Base-by-base conservation (phyloP, 2,329 filamentous ascomycete genomes). In the Venturia carpophila region DNA sequence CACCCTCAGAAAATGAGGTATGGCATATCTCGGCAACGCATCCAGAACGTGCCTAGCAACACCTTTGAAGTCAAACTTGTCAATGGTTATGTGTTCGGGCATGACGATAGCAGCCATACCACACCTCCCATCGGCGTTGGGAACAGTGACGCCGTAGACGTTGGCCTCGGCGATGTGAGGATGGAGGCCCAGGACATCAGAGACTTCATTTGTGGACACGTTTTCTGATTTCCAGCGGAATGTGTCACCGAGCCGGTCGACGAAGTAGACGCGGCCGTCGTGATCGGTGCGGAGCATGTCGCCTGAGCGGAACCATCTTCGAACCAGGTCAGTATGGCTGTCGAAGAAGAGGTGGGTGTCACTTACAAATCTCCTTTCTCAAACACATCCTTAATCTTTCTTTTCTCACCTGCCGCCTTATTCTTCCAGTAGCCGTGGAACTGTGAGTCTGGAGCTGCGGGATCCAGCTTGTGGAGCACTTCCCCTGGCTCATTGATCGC, bases 171-270 rank as follows among this genome's bases (percentile, higher is more conserved):
- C 75, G 6, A 80, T 70, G 58, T 77, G 74, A 1, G 74, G 71
- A 63, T 73, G 77, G n/a, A 69, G 69, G 39, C 77, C 76, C 1
- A 80, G 62, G 45, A 76, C 73, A 63, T 79, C 76, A 55, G 73
- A 70, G 11, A 81, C 77, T 69, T 80, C 78, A 60, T 75, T 77
- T 5, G 78, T 79, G 1, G 77, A 78, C 4, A 80, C 76, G 68
- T 80, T 80, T 68, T 80, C 77, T 3, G 76, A 76, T 66, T 75
- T 78, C 75, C 75, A 77, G 62, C 75, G 73, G 67, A 75, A 76
- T 3, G 75, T 76, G 61, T 76, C 75, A 62, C 75, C 75, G 7
- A 76, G 68, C 52, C 75, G 72, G 63, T 76, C 74, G 43, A 75
- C 73, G 65, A 76, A 76, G 69, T 71, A 76, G 39, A 75, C 70